phyloP scores from a whole-genome alignment of 2,329 filamentous ascomycete genomes.

The Calonectria crousiana region DNA sequence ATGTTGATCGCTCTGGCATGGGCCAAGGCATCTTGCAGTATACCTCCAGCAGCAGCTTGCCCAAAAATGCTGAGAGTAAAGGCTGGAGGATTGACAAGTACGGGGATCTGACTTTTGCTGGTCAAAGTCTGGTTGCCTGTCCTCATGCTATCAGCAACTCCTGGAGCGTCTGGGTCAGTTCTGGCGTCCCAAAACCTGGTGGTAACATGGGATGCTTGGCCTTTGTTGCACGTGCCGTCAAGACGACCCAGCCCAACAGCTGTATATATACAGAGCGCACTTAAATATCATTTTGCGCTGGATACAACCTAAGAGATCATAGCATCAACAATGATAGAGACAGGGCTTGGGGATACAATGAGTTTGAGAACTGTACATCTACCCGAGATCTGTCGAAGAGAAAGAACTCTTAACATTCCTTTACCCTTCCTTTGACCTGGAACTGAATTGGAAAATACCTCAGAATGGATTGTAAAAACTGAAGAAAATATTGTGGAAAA shows the following conservation, averaged over 20 bases:
- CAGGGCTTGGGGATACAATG: neutral
- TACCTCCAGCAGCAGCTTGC: neutral
- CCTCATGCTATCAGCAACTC: neutral
- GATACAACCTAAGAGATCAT: too few species aligned
- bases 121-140: neutral
- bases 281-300: neutral
- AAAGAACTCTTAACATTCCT: neutral
- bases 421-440: neutral
- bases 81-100: slow-evolving; percentile 3
- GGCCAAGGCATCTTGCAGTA: neutral
- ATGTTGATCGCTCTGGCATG: neutral
- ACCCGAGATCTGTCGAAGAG: neutral
- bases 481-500: neutral
- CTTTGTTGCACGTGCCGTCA: neutral
- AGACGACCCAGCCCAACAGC: neutral
- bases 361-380: neutral
- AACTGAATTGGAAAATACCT: neutral
- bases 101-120: neutral
- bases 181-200: neutral
- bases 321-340: neutral
- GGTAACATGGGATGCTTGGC: neutral
- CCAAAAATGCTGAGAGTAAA: neutral
- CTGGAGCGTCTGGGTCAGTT: neutral
- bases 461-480: neutral
- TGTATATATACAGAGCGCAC: slow-evolving; percentile 4